Percentiles rank a stretch among this genome's conserved stretches.
Evolutionary conservation across 1,284 basidiomycete species (phyloP).

Genomic region (Baeospora myosura): DNA sequence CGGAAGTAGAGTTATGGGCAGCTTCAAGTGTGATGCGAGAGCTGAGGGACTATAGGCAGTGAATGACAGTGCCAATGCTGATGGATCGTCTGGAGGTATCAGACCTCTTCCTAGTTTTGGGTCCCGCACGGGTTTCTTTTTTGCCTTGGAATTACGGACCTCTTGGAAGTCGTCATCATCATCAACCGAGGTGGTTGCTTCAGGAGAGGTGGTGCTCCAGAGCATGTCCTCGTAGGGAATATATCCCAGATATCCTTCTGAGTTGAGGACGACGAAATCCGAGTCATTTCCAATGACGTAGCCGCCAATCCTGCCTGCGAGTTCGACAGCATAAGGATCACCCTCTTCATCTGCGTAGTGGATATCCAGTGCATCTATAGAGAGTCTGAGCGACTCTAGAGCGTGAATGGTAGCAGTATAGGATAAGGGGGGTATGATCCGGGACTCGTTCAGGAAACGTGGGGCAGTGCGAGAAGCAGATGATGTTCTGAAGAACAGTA

Average conservation of each 20-base stretch:
- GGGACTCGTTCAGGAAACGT: conserved; percentile 66
- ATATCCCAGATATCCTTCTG: conserved; percentile 70
- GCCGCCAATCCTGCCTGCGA: conserved; percentile 64
- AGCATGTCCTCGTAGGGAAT: conserved; percentile 75
- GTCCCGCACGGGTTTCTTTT: conserved; percentile 26
- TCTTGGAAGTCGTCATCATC: conserved; percentile 44
- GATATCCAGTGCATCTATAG: conserved; percentile 36
- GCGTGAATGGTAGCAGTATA: conserved; percentile 58
- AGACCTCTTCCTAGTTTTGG: conserved; percentile 34
- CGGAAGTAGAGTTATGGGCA: conserved; percentile 71
- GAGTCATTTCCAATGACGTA: conserved; percentile 79
- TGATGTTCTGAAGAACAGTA: conserved; percentile 84
- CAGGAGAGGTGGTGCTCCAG: conserved; percentile 43
- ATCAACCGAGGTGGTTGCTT: conserved; percentile 22
- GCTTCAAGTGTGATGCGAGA: conserved; percentile 59
- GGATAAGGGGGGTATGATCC: conserved; percentile 69
- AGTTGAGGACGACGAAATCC: conserved; percentile 74
- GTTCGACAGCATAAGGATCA: conserved; percentile 78
- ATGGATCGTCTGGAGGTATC: conserved; percentile 45
- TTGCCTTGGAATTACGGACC: conserved; percentile 41
- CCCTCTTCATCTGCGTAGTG: conserved; percentile 82
- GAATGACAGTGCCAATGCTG: conserved; percentile 43
- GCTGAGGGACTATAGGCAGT: conserved; percentile 56
- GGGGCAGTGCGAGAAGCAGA: conserved; percentile 57
- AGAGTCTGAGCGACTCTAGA: conserved; percentile 36